These are phyloP conservation scores for Fusarium continuum DNA, from an alignment of 2,329 filamentous ascomycete genomes.

Conservation along the genomic window DNA sequence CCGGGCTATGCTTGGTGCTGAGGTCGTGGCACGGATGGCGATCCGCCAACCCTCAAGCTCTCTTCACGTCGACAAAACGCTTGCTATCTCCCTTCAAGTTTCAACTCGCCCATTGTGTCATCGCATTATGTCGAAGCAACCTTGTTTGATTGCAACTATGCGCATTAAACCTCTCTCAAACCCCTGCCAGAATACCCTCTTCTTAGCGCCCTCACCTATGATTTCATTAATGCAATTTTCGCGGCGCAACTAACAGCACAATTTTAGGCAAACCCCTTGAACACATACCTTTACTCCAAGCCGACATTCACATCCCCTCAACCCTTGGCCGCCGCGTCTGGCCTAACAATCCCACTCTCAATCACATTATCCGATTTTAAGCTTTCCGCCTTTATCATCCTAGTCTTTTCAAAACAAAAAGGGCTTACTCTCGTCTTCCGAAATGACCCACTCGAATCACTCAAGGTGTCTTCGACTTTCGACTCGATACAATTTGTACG, in stretches of 20 bases:
- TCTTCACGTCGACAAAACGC: constrained; percentile 6
- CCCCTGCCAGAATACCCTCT: constrained; percentile 7
- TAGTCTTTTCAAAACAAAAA: constrained; percentile 98
- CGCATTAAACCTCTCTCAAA: constrained; percentile 15
- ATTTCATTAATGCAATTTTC: constrained; percentile 34
- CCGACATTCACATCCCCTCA: constrained; percentile 92
- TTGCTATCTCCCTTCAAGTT: neutral
- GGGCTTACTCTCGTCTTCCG: constrained; percentile 96
- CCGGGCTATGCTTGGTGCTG: neutral
- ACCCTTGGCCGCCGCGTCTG: constrained; percentile 88
- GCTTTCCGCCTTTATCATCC: constrained; percentile 93
- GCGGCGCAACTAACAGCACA: constrained; percentile 56
- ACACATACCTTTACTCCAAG: constrained; percentile 93
- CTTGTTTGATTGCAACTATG: constrained; percentile 24
- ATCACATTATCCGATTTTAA: constrained; percentile 97
- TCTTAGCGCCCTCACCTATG: constrained; percentile 20
- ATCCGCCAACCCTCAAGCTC: constrained; percentile 4
- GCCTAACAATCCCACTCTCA: constrained; percentile 95
- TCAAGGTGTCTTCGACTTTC: constrained; percentile 98
- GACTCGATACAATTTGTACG: constrained; percentile 98
- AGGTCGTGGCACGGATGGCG: constrained; percentile 3
- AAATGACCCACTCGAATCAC: constrained; percentile 95
- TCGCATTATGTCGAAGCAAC: constrained; percentile 15
- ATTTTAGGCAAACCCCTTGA: constrained; percentile 86
- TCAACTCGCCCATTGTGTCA: neutral